phyloP scores from a whole-genome alignment of 495 filamentous ascomycete species.

The Aspergillus heteromorphus region DNA sequence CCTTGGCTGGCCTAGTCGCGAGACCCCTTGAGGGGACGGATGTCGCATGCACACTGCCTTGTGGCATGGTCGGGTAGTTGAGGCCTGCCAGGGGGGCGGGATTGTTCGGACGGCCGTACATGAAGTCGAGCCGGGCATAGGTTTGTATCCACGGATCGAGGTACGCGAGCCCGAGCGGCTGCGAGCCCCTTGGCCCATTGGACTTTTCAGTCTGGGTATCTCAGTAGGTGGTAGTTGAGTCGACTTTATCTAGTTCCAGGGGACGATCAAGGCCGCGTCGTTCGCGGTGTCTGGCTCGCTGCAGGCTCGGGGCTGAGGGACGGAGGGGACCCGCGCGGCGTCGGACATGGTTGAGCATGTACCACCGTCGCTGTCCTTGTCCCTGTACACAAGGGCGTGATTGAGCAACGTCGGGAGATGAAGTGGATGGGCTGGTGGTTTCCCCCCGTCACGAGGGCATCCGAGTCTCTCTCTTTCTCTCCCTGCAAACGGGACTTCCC shows the following conservation, averaged over 20 bases:
- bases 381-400: neutral
- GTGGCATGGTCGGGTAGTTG: slow-evolving; percentile 11
- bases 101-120: neutral
- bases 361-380: slow-evolving; percentile 8
- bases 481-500: neutral
- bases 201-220: too few species aligned
- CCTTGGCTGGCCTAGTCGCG: neutral
- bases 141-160: too few species aligned
- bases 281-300: neutral
- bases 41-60: slow-evolving; percentile 16
- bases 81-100: neutral
- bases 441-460: neutral
- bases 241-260: neutral
- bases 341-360: neutral
- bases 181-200: too few species aligned
- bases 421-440: neutral
- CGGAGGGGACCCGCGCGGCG: neutral
- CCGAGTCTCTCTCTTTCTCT: neutral
- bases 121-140: neutral
- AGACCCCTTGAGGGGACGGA: slow-evolving; percentile 4
- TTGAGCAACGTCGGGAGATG: neutral
- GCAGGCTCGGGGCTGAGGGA: neutral
- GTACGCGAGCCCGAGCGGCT: too few species aligned
- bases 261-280: neutral
- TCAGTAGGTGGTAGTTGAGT: neutral